Percentiles rank a stretch among this genome's conserved stretches.
Conservation (phyloP, 257 asterid species). For the Avicennia marina region DNA sequence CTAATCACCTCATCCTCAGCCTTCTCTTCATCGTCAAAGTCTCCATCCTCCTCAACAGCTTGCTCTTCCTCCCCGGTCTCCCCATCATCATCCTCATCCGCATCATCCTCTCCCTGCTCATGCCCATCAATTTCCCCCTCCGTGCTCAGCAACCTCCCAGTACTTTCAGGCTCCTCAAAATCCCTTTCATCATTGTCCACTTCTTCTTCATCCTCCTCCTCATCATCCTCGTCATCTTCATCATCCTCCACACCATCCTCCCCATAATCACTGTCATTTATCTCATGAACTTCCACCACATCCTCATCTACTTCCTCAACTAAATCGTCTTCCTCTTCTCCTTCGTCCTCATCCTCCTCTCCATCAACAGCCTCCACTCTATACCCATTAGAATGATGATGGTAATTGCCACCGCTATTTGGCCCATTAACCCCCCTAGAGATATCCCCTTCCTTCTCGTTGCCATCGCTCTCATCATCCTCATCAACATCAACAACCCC, state of each 20-base stretch:
- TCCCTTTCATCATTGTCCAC: slow-evolving; percentile 71
- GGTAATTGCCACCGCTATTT: slow-evolving; percentile 24
- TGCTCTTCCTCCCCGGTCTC: slow-evolving; percentile 85
- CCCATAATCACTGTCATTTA: slow-evolving; percentile 60
- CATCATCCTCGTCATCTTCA: slow-evolving; percentile 35
- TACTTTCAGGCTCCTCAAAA: slow-evolving; percentile 49
- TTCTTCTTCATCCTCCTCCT: slow-evolving; percentile 70
- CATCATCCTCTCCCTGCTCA: slow-evolving; percentile 88
- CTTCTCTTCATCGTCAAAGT: slow-evolving; percentile 71
- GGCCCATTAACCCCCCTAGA: slow-evolving; percentile 42
- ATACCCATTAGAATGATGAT: slow-evolving; percentile 56
- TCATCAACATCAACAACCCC: slow-evolving; percentile 91
- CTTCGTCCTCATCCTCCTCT: slow-evolving; percentile 50
- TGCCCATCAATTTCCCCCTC: slow-evolving; percentile 97
- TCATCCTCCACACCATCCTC: slow-evolving; percentile 60
- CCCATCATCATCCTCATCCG: slow-evolving; percentile 79
- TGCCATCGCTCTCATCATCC: slow-evolving; percentile 41
- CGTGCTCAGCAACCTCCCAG: slow-evolving; percentile 51
- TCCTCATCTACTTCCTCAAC: slow-evolving; percentile 81
- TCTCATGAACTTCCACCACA: slow-evolving; percentile 76
- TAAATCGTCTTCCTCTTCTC: slow-evolving; percentile 57
- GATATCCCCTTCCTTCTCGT: slow-evolving; percentile 62
- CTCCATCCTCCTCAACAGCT: slow-evolving; percentile 64
- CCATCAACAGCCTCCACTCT: slow-evolving; percentile 43
- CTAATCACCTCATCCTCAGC: slow-evolving; percentile 71